Base-by-base conservation (phyloP, 176 grass and related monocot genomes). In the Zea luxurians region DNA sequence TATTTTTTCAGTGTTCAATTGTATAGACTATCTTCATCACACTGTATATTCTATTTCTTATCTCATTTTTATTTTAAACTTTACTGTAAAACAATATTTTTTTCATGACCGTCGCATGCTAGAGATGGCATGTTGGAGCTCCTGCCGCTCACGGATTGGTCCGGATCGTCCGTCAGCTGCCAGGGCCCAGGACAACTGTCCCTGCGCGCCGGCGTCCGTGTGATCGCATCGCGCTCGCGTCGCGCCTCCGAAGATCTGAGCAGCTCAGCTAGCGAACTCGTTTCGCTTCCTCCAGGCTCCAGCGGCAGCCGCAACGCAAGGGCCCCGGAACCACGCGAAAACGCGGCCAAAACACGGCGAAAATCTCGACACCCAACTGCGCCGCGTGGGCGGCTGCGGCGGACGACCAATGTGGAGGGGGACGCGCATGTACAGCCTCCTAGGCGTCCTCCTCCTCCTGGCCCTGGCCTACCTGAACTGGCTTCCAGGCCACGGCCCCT, bases 371-470 rank as follows among this genome's bases (percentile, higher is more conserved):
- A 20, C 10, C 35, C 38, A 41, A 4, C 37, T 38, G 15, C 18
- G 74, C 6, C 7, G 2, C 58, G 61, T 12, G 18, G 77, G 44
- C 9, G 44, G 49, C 55, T 16, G 18, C 48, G 77, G 72, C 17
- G 50, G 49, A 15, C 16, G 16, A 79, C 48, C 79, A 78, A 87
- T 87, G 85, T 61, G 40, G 85, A 82, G 63, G 71, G 87, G 75
- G 76, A 83, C 85, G 76, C 83, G 85, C 10, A 36, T 97, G 10
- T 83, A 89, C 86, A 80, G 88, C 68, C 18, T 97, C 9, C 80
- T 93, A 40, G 93, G 93, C 70, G 9, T 93, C 35, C 64, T 90
- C 53, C 86, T 97, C 73, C 90, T 97, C 42, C 49, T 93, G 37
- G 37, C 86, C 42, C 61, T 97, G 53, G 60, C 58, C 44, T 97